A percentile compares a stretch with the other conserved stretches of the same genome.
phyloP scores from a whole-genome alignment of 2,329 filamentous ascomycete genomes.

The Knoxdaviesia capensis region DNA sequence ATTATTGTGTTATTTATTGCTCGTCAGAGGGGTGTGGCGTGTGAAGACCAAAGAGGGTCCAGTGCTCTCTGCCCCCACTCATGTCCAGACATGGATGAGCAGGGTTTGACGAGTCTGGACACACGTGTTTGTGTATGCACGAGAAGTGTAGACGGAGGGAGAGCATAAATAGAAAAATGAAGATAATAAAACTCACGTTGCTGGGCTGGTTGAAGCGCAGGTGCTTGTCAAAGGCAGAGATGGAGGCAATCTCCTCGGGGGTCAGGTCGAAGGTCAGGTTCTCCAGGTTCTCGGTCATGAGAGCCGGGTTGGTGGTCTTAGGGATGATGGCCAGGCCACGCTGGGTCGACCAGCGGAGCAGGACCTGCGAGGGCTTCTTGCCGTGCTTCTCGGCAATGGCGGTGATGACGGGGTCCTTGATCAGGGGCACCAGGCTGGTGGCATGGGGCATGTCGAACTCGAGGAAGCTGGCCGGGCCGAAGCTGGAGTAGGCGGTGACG shows the following conservation, averaged over 20 bases:
- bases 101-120: too few species aligned
- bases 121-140: too few species aligned
- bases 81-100: too few species aligned
- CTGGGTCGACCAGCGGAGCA: slow-evolving; percentile 78
- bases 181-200: slow-evolving; percentile 29
- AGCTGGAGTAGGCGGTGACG: slow-evolving; percentile 69
- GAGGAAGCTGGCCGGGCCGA: slow-evolving; percentile 60
- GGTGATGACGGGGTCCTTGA: slow-evolving; percentile 48
- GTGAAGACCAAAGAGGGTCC: too few species aligned
- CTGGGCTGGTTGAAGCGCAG: slow-evolving; percentile 56
- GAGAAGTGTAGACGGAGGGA: neutral
- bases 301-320: slow-evolving; percentile 39
- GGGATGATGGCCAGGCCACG: slow-evolving; percentile 64
- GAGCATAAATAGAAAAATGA: neutral
- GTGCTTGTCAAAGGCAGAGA: slow-evolving; percentile 41
- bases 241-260: slow-evolving; percentile 44
- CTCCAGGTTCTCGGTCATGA: slow-evolving; percentile 46
- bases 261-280: slow-evolving; percentile 45
- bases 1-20: too few species aligned
- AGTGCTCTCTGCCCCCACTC: too few species aligned
- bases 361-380: slow-evolving; percentile 60
- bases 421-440: slow-evolving; percentile 42
- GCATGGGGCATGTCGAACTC: slow-evolving; percentile 38
- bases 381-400: slow-evolving; percentile 45
- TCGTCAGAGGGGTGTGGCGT: too few species aligned